Conservation (phyloP, 345 rosid species). For the Rhodamnia argentea region DNA sequence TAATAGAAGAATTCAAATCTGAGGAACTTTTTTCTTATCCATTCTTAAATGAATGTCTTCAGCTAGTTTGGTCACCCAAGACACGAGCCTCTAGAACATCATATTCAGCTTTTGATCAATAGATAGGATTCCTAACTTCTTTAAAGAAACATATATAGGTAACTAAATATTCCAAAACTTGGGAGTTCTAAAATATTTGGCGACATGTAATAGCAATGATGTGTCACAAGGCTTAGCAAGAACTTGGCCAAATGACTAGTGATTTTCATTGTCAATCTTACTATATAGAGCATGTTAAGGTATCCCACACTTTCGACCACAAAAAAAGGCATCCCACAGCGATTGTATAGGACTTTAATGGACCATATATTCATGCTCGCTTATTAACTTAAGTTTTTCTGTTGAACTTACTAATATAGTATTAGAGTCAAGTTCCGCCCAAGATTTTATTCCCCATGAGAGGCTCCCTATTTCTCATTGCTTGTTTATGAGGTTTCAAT, state of each 20-base stretch:
- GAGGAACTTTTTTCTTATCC: background rate
- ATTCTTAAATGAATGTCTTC: background rate
- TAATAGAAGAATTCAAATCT: background rate
- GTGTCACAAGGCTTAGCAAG: background rate
- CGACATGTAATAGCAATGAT: background rate
- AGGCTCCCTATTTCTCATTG: background rate
- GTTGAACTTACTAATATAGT: background rate
- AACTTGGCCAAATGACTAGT: background rate
- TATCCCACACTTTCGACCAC: no score
- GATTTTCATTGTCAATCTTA: background rate
- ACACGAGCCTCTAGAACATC: background rate
- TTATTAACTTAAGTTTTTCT: background rate
- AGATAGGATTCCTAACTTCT: background rate
- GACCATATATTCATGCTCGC: background rate
- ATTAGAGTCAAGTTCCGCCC: background rate
- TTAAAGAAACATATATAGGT: background rate
- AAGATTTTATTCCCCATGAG: background rate
- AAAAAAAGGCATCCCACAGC: background rate
- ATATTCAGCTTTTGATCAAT: background rate
- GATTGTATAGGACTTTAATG: background rate
- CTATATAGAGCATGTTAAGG: background rate
- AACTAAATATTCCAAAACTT: background rate
- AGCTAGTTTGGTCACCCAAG: background rate
- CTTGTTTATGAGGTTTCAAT: background rate
- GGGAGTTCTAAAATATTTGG: background rate